Base-by-base conservation (phyloP, 1,139 yeast genomes). In the Geotrichum carabidarum region DNA sequence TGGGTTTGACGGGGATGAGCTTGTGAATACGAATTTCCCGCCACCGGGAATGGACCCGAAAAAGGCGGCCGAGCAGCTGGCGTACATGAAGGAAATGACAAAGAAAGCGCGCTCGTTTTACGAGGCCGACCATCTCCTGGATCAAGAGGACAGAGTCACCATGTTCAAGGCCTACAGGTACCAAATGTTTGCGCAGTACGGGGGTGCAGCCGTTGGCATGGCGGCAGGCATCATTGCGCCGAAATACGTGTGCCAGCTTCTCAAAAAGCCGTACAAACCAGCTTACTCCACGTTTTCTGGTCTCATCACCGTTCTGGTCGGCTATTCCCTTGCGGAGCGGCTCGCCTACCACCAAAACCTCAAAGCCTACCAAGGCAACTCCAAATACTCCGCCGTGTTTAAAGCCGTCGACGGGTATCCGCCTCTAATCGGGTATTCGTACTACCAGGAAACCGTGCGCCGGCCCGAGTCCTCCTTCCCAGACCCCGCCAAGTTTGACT, bases 401-500 rank as follows among this genome's bases (percentile, higher is more conserved):
- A 47, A 53, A n/a, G 38, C 49, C 12, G 31, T 47, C 7, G 38
- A 43, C 8, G 45, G 42, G 11, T 42, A 14, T 8, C 56, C 56
- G 8, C 51, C 56, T 3, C 22, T 50, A 5, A 43, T 53, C 37
- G 56, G 56, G 31, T 53, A 53, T 17, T 15, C 53, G 6, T 53
- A 53, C 35, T 53, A 50, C 44, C 53, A 50, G 12, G 56, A 53
- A 30, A 53, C 56, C 1, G 11, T 46, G 8, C 43, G 48, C 30
- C 17, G 51, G 17, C 56, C 56, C 2, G 51, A 50, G 14, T 53
- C 56, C 9, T 30, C 53, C 31, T 46, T 53, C 35, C 56, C 56
- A 7, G 56, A 53, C 27, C 56, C 56, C 7, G 42, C 53, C 17
- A 49, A 50, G 42, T 42, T 53, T 47, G 53, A 53, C 41, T 53